Conservation (phyloP, 352 stramenopile species). For the Globisporangium radiosum region DNA sequence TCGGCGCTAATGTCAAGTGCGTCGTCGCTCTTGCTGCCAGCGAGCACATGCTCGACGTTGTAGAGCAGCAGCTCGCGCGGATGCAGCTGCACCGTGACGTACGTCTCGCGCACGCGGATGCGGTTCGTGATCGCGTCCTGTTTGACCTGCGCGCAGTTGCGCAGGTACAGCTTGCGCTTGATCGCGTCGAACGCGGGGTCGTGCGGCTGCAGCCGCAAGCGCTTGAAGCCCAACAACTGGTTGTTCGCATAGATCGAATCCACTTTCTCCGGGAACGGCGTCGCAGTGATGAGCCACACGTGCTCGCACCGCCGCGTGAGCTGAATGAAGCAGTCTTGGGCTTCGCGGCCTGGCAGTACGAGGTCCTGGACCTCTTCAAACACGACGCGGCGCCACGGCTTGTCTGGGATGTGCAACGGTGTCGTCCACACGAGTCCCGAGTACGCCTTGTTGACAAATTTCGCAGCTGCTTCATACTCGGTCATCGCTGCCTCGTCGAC, state of each 20-base stretch:
- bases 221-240: constrained; percentile 78
- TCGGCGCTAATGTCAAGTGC: constrained; percentile 41
- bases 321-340: constrained; percentile 82
- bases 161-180: constrained; percentile 83
- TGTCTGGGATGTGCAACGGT: constrained; percentile 50
- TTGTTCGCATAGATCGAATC: constrained; percentile 88
- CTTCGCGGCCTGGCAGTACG: constrained; percentile 58
- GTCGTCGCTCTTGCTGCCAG: constrained; percentile 23
- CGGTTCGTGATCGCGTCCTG: constrained; percentile 76
- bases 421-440: constrained; percentile 64
- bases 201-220: constrained; percentile 51
- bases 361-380: constrained; percentile 88
- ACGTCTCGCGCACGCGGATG: constrained; percentile 66
- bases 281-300: constrained; percentile 84
- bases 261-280: constrained; percentile 70
- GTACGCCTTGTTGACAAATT: constrained; percentile 81
- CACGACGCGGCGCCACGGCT: constrained; percentile 70
- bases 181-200: constrained; percentile 83
- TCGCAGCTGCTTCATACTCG: constrained; percentile 67
- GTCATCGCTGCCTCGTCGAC: constrained; percentile 38
- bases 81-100: constrained; percentile 64
- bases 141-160: constrained; percentile 78
- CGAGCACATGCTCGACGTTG: constrained; percentile 57
- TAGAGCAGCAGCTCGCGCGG: constrained; percentile 66
- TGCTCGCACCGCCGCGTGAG: constrained; percentile 68